Conservation (phyloP, 352 stramenopile species). For the Plasmopara muralis region DNA sequence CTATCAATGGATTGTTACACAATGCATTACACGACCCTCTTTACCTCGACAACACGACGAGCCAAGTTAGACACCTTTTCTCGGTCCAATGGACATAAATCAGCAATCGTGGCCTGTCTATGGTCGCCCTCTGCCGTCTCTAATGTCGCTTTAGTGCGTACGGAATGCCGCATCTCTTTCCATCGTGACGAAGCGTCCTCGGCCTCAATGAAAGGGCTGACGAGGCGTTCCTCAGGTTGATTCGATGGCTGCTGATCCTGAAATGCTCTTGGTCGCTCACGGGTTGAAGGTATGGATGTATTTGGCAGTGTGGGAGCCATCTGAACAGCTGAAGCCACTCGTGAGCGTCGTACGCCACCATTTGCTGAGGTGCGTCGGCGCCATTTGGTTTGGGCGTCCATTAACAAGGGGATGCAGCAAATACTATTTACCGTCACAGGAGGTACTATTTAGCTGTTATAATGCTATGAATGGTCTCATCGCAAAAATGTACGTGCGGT, state of each 20-base stretch:
- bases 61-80: conserved; percentile 80
- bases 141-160: conserved; percentile 48
- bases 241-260: conserved; percentile 9
- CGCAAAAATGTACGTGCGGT: too few species aligned
- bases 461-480: too few species aligned
- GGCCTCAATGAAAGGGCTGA: neutral
- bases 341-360: conserved; percentile 6
- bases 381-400: conserved; percentile 16
- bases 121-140: conserved; percentile 22
- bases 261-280: neutral
- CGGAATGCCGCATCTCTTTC: conserved; percentile 60
- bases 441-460: too few species aligned
- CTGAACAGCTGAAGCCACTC: conserved; percentile 4
- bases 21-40: neutral
- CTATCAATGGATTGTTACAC: conserved; percentile 2
- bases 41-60: conserved; percentile 62
- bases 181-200: conserved; percentile 37
- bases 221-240: conserved; percentile 8
- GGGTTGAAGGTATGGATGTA: conserved; percentile 7
- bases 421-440: neutral
- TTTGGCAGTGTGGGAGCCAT: conserved; percentile 3
- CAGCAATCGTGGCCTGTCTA: conserved; percentile 41
- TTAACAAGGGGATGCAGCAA: neutral
- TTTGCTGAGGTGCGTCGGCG: conserved; percentile 2
- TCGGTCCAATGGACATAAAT: conserved; percentile 67